Evolutionary conservation across 306 rosid species (phyloP), one percentile per base, ranked within the genome.

Genomic region (Gleditsia sinensis): DNA sequence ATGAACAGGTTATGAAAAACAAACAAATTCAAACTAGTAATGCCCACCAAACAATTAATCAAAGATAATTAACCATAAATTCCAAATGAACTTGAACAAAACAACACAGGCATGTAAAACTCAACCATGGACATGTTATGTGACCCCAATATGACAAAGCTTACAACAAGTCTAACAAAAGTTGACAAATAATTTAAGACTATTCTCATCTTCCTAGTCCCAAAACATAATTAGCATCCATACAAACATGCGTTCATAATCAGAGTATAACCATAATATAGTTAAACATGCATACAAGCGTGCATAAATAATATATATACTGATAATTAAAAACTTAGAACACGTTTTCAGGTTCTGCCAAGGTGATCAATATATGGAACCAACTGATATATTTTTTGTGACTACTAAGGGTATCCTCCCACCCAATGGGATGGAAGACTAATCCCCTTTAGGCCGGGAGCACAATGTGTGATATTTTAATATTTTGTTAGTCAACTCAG

Each of bases 381-480:
- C 49, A 63, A 37, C 37, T 36, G 32, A 36, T 9, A 6, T 37
- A n/a, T n/a, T n/a, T n/a, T n/a, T n/a, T n/a, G n/a, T n/a, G n/a
- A n/a, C n/a, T n/a, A n/a, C n/a, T n/a, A n/a, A n/a, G n/a, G n/a
- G n/a, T n/a, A n/a, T n/a, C n/a, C n/a, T n/a, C n/a, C n/a, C n/a
- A n/a, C n/a, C n/a, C n/a, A n/a, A n/a, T n/a, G n/a, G n/a, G n/a
- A n/a, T n/a, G n/a, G n/a, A n/a, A n/a, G n/a, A n/a, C n/a, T n/a
- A n/a, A n/a, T n/a, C n/a, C n/a, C n/a, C n/a, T n/a, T n/a, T n/a
- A n/a, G n/a, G n/a, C n/a, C n/a, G n/a, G n/a, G n/a, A n/a, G n/a
- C n/a, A n/a, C n/a, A n/a, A n/a, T n/a, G n/a, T n/a, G n/a, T 67
- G 76, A 74, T 61, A 78, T 69, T 49, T 33, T 46, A 70, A 69